Evolutionary conservation across 306 rosid genomes (phyloP).

Genomic region (Trifolium repens): DNA sequence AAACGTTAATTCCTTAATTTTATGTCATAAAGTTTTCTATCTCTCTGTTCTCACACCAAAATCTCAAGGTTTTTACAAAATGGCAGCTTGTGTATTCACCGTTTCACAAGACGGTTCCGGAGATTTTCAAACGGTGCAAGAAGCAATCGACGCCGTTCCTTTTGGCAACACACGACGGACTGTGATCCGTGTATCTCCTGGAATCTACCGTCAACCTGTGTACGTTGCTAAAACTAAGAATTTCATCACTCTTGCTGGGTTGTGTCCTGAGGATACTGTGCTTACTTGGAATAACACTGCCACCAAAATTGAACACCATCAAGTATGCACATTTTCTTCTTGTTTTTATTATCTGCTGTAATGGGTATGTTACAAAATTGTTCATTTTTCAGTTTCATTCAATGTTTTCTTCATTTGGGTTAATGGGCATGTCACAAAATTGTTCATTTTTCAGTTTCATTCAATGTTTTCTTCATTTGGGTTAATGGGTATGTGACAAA

Average conservation of each 20-base stretch:
- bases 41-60: not conserved
- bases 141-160: slow-evolving; percentile 87
- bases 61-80: slow-evolving; percentile 20
- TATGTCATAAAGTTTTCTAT: not conserved
- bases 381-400: not conserved
- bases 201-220: slow-evolving; percentile 80
- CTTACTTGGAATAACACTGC: slow-evolving; percentile 92
- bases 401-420: slow-evolving; percentile 35
- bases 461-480: slow-evolving; percentile 30
- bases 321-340: slow-evolving; percentile 47
- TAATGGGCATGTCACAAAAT: slow-evolving; percentile 21
- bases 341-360: slow-evolving; percentile 29
- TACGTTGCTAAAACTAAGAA: slow-evolving; percentile 93
- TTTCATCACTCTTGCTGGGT: slow-evolving; percentile 81
- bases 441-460: not conserved
- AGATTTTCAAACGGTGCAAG: slow-evolving; percentile 80
- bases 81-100: slow-evolving; percentile 68
- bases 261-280: slow-evolving; percentile 69
- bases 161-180: slow-evolving; percentile 78
- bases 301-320: slow-evolving; percentile 80
- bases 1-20: not conserved
- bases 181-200: slow-evolving; percentile 78
- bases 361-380: slow-evolving; percentile 17
- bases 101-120: slow-evolving; percentile 79
- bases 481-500: slow-evolving; percentile 21